Evolutionary conservation across 1,284 basidiomycete genomes (phyloP), one percentile per base, ranked within the genome.

Genomic region (Hemileia vastatrix): DNA sequence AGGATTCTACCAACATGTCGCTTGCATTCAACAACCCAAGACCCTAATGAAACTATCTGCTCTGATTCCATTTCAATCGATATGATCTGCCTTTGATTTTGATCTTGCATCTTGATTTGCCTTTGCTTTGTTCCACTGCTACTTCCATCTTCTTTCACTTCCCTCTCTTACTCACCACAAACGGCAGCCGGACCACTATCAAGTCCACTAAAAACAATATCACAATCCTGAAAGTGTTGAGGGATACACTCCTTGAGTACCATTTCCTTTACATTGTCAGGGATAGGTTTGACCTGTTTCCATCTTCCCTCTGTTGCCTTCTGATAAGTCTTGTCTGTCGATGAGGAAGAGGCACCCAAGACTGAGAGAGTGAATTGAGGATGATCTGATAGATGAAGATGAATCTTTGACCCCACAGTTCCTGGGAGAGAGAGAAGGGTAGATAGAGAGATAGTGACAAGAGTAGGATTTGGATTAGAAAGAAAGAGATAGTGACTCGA

Each of bases 201-300:
- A 64, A 98, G 79, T 11, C 95, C 95, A 1, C 90, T 95, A 77
- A 99, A 98, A 49, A 98, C 83, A 64, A 98, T 81, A 6, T 83
- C 82, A 75, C 94, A 98, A 23, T 88, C 86, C 48, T 77, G 76
- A 75, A 97, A 97, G 63, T 84, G 78, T 64, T 86, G 81, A 6
- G 90, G 84, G 61, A 80, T 79, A 79, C 95, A 99, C 67, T 88
- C 85, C 61, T 83, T 77, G 1, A 99, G 86, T 62, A 86, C 72
- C 77, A 91, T 80, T 49, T 86, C 83, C 54, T 81, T 79, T 21
- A 88, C 87, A 21, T 72, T 68, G 32, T 78, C 68, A 0, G 94
- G 94, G 62, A 98, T 87, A 1, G 84, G 84, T 0, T 81, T 81
- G 0, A 83, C 77, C 77, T 96, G 90, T 78, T 98, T 99, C 95